Base-by-base conservation (phyloP, 1,139 yeast genomes). In the Blastobotrys elegans region DNA sequence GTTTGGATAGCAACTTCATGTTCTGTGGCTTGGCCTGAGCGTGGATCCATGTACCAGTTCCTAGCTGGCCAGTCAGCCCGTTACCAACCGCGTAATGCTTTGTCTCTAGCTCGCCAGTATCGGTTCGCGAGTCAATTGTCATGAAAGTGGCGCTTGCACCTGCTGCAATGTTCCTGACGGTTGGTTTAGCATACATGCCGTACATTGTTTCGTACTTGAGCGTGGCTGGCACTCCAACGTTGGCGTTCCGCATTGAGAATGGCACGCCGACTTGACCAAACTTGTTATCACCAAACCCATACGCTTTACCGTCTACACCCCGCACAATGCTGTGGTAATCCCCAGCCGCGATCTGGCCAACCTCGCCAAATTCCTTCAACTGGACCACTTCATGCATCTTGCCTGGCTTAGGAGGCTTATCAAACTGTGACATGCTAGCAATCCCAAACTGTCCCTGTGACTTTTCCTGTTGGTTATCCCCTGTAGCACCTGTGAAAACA, bases 61-160 rank as follows among this genome's bases (percentile, higher is more conserved):
- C 98, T 49, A 89, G 71, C 66, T 88, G 95, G n/a, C 97, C 98
- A 57, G 77, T 76, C 45, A 84, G 66, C 3, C 97, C 96, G 58
- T 81, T 80, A 21, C 98, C 98, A 68, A 89, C 82, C 4, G 88
- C 74, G 56, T 58, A 66, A 13, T 48, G 47, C 3, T 44, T 37
- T 31, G 55, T 58, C 3, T 54, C 51, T 3, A 24, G 4, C 4
- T 22, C 3, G 21, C 51, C 53, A 31, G 42, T 35, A 43, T 50
- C 42, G 21, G 44, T 53, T 24, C 44, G 48, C 11, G 58, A 54
- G 26, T 50, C 48, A 13, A 62, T 54, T 3, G 63, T 53, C 39
- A 67, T 58, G 65, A 74, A 87, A 0, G 92, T 75, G 0, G 90
- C 74, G 33, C 79, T 80, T 26, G 83, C 83, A 30, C 85, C 81